These are phyloP conservation scores for Saccharum spontaneum DNA, from an alignment of 176 grass and related monocot genomes.

Conservation along the genomic window DNA sequence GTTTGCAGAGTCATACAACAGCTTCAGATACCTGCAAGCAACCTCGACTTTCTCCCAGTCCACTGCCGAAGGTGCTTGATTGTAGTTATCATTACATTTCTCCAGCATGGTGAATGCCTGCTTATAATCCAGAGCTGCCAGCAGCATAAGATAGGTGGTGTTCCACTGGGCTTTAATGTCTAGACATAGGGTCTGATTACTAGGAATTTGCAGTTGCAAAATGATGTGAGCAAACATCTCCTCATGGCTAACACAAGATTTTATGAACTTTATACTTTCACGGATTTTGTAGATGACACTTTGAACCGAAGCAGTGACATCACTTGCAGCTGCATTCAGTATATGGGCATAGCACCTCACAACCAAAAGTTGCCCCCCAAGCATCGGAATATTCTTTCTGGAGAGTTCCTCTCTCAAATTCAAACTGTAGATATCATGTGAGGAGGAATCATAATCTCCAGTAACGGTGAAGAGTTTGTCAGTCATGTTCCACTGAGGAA, in stretches of 20 bases:
- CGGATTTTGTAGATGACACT: slow-evolving; percentile 54
- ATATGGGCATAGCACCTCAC: slow-evolving; percentile 58
- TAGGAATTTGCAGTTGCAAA: slow-evolving; percentile 39
- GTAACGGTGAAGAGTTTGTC: slow-evolving; percentile 55
- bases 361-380: slow-evolving; percentile 43
- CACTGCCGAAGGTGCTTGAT: slow-evolving; percentile 38
- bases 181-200: slow-evolving; percentile 42
- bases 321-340: slow-evolving; percentile 45
- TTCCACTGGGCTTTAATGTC: slow-evolving; percentile 61
- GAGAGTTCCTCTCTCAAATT: slow-evolving; percentile 50
- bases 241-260: slow-evolving; percentile 31
- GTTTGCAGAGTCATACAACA: slow-evolving; percentile 44
- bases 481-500: slow-evolving; percentile 46
- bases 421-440: slow-evolving; percentile 57
- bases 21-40: slow-evolving; percentile 48
- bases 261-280: slow-evolving; percentile 69
- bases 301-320: slow-evolving; percentile 49
- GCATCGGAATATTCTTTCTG: slow-evolving; percentile 31
- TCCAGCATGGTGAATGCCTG: slow-evolving; percentile 56
- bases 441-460: slow-evolving; percentile 40
- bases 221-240: slow-evolving; percentile 46
- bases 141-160: slow-evolving; percentile 56
- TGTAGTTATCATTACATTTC: slow-evolving; percentile 43
- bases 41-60: slow-evolving; percentile 60
- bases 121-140: slow-evolving; percentile 52